phyloP scores from a whole-genome alignment of 2,329 filamentous ascomycete genomes.

The Claviceps africana region DNA sequence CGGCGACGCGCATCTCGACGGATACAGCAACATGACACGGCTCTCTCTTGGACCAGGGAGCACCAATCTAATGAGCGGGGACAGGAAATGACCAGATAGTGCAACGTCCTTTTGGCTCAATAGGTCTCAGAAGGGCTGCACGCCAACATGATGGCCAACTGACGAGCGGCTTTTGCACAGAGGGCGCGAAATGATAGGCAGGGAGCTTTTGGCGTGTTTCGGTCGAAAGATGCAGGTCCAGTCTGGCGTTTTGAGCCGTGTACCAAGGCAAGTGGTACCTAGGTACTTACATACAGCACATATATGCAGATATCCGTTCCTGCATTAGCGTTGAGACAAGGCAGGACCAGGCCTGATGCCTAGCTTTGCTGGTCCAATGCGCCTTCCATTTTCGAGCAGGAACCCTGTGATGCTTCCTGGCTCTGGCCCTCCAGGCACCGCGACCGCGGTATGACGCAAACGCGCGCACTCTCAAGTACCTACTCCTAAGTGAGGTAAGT shows the following conservation, averaged over 20 bases:
- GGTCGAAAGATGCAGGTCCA: neutral
- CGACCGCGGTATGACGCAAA: too few relatives aligned
- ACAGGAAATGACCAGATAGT: neutral
- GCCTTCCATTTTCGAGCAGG: neutral
- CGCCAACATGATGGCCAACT: neutral
- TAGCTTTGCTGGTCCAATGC: neutral
- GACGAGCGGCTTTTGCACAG: neutral
- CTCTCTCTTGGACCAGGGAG: too few relatives aligned
- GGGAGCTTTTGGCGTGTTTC: neutral
- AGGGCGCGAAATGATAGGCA: neutral
- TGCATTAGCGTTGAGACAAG: neutral
- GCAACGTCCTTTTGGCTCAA: too few relatives aligned
- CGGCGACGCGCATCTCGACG: too few relatives aligned
- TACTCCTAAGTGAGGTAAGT: too few relatives aligned
- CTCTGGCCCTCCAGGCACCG: neutral
- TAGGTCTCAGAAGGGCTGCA: too few relatives aligned
- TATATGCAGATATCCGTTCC: neutral
- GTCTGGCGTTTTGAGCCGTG: neutral
- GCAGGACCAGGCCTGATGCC: neutral
- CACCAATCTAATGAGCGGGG: neutral
- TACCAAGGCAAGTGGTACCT: neutral
- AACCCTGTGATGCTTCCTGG: neutral
- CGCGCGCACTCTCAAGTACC: too few relatives aligned
- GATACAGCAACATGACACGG: too few relatives aligned
- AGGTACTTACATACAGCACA: neutral